Percentiles rank a stretch among this genome's conserved stretches.
phyloP scores from a whole-genome alignment of 148 eudicot genomes.

The Chenopodium album region DNA sequence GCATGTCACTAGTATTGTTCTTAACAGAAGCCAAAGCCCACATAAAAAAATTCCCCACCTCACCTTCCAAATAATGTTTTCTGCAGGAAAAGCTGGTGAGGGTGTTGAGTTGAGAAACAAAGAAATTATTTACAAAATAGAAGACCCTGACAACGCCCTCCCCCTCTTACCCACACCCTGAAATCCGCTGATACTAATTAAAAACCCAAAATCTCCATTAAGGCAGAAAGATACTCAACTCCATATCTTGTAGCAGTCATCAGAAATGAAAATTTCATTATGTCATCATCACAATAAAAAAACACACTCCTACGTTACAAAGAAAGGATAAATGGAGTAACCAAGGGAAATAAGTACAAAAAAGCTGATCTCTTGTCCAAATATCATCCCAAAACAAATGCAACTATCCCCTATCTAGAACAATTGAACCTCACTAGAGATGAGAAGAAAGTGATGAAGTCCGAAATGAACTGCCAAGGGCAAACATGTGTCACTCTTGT shows the following conservation, averaged over 20 bases:
- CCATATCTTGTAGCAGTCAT: neutral
- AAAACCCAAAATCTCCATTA: too few species aligned
- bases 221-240: neutral
- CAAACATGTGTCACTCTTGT: neutral
- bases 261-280: neutral
- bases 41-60: neutral
- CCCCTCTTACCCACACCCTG: too few species aligned
- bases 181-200: too few species aligned
- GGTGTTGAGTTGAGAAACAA: too few species aligned
- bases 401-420: too few species aligned
- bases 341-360: neutral
- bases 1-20: neutral
- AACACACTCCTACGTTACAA: neutral
- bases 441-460: neutral
- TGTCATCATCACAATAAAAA: too few species aligned
- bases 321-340: neutral
- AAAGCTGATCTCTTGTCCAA: neutral
- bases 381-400: too few species aligned
- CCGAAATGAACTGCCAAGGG: neutral
- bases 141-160: too few species aligned
- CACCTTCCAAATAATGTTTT: neutral
- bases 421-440: neutral
- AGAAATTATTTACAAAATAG: too few species aligned
- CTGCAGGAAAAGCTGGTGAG: too few species aligned
- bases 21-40: neutral